These are phyloP conservation scores for Metarhizium guizhouense DNA, from an alignment of 2,329 filamentous ascomycete species.

Conservation along the genomic window DNA sequence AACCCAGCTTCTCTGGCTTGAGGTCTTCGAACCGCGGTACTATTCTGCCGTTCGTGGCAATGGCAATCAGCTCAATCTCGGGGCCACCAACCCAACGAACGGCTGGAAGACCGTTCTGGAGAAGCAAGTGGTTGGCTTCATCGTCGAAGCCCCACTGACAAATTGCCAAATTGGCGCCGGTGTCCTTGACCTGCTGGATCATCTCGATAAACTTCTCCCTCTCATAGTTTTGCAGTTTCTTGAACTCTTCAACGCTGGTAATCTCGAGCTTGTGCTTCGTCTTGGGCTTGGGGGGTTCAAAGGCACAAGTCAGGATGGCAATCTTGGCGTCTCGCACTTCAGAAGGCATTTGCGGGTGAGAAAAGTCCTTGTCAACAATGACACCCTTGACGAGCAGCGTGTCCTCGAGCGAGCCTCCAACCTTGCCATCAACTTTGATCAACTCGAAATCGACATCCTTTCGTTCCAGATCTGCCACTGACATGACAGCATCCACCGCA, in stretches of 20 bases:
- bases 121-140: conserved; percentile 92
- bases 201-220: conserved; percentile 95
- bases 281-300: conserved; percentile 98
- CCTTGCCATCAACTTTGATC: conserved; percentile 98
- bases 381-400: conserved; percentile 93
- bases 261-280: conserved; percentile 99
- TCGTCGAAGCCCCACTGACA: conserved; percentile 99
- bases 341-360: conserved; percentile 96
- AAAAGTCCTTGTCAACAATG: conserved; percentile 99
- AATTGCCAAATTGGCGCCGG: conserved; percentile 92
- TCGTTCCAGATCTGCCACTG: conserved; percentile 88
- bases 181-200: conserved; percentile 97
- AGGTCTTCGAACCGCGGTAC: conserved; percentile 96
- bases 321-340: conserved; percentile 94
- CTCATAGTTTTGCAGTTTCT: conserved; percentile 94
- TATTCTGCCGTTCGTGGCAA: conserved; percentile 95
- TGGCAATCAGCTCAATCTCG: conserved; percentile 96
- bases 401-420: conserved; percentile 88
- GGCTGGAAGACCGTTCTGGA: conserved; percentile 92
- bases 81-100: conserved; percentile 97
- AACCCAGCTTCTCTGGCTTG: conserved; percentile 81
- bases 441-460: conserved; percentile 98
- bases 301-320: conserved; percentile 94
- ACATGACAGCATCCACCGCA: conserved; percentile 92
- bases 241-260: conserved; percentile 94